Percentiles rank a stretch among this genome's conserved stretches.
Evolutionary conservation across 352 stramenopile species (phyloP).

Genomic region (Globisporangium paddicum): DNA sequence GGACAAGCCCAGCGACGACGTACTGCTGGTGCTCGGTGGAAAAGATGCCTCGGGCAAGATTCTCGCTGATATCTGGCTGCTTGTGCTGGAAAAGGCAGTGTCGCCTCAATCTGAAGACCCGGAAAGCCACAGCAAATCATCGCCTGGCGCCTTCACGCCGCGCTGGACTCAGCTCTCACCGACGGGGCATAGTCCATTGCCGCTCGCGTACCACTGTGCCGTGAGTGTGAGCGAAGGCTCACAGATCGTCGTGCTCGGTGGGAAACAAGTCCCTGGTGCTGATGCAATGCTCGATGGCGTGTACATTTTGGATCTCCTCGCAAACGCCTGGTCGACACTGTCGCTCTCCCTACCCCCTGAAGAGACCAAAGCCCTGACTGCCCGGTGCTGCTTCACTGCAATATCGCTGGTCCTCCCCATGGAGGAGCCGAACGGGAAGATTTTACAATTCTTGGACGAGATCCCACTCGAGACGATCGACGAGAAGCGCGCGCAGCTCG

Average conservation of each 20-base stretch:
- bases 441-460: slow-evolving; percentile 18
- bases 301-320: slow-evolving; percentile 42
- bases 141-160: neutral
- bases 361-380: slow-evolving; percentile 12
- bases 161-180: slow-evolving; percentile 40
- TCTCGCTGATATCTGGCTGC: slow-evolving; percentile 43
- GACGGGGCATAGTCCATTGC: slow-evolving; percentile 41
- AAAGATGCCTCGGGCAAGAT: slow-evolving; percentile 26
- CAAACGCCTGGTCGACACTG: slow-evolving; percentile 40
- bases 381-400: slow-evolving; percentile 28
- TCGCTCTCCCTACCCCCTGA: slow-evolving; percentile 6
- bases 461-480: slow-evolving; percentile 11
- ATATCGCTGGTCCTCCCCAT: slow-evolving; percentile 30
- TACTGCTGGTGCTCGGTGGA: slow-evolving; percentile 46
- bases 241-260: slow-evolving; percentile 48
- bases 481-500: neutral
- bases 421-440: slow-evolving; percentile 14
- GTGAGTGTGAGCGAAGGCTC: slow-evolving; percentile 23
- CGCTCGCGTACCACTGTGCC: slow-evolving; percentile 43
- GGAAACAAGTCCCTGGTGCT: slow-evolving; percentile 16
- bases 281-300: slow-evolving; percentile 29
- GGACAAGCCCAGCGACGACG: slow-evolving; percentile 16
- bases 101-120: neutral
- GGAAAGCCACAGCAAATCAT: neutral
- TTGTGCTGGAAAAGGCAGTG: slow-evolving; percentile 20